Conservation (phyloP, 2,329 filamentous ascomycete species). For the Rachicladosporium sp. region DNA sequence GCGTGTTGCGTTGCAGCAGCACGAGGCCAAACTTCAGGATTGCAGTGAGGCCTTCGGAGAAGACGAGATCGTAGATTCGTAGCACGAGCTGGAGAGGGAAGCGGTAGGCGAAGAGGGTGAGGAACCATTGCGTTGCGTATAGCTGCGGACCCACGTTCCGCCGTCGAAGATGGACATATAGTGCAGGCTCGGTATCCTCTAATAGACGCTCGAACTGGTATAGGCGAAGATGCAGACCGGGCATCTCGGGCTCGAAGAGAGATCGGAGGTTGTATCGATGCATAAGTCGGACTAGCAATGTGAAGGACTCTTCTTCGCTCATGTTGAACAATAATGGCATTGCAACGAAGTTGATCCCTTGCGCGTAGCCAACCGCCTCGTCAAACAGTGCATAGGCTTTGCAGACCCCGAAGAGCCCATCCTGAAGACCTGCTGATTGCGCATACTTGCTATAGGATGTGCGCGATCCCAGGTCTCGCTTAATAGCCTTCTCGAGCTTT, state of each 20-base stretch:
- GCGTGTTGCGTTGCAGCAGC: constrained; percentile 87
- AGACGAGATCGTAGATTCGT: constrained; percentile 88
- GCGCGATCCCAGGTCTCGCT: constrained; percentile 76
- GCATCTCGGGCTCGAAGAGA: constrained; percentile 92
- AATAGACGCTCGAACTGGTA: constrained; percentile 91
- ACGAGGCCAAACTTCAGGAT: constrained; percentile 92
- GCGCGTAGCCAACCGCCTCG: constrained; percentile 87
- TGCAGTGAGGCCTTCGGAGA: constrained; percentile 78
- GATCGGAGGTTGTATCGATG: constrained; percentile 90
- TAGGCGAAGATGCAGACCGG: constrained; percentile 80
- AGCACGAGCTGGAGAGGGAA: constrained; percentile 94
- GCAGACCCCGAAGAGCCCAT: constrained; percentile 87
- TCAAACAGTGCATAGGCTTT: constrained; percentile 96
- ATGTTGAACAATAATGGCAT: constrained; percentile 98
- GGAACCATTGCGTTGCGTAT: constrained; percentile 97
- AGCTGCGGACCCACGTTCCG: constrained; percentile 79
- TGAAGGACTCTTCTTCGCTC: constrained; percentile 95
- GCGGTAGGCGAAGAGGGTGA: constrained; percentile 95
- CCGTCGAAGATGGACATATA: constrained; percentile 88
- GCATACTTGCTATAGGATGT: constrained; percentile 97
- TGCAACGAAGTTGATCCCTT: constrained; percentile 96
- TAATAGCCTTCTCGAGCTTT: constrained; percentile 85
- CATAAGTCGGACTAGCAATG: constrained; percentile 85
- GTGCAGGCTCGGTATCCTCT: constrained; percentile 83
- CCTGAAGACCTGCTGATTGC: constrained; percentile 78